phyloP scores from a whole-genome alignment of 2,329 filamentous ascomycete genomes.

The Diaporthe longicolla region DNA sequence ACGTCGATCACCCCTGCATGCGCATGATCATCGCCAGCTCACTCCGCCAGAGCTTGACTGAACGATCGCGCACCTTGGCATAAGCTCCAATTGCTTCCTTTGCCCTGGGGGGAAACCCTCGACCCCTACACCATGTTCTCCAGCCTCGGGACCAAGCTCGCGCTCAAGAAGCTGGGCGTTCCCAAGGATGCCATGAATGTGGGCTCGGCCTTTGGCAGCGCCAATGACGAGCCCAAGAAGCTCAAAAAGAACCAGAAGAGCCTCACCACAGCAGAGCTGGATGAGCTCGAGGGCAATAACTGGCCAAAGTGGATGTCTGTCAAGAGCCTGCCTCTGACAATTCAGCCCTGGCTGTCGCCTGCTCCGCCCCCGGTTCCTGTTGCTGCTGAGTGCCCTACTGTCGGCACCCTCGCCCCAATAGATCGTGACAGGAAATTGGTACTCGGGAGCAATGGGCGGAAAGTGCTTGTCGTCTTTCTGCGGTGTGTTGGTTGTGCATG shows the following conservation, averaged over 20 bases:
- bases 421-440: constrained; percentile 61
- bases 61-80: constrained; percentile 27
- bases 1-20: constrained; percentile 40
- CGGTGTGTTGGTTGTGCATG: constrained; percentile 70
- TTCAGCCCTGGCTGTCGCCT: constrained; percentile 67
- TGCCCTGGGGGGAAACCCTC: neutral
- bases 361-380: constrained; percentile 65
- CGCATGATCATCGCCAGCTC: constrained; percentile 26
- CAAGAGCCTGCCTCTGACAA: constrained; percentile 64
- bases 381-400: constrained; percentile 58
- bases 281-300: neutral
- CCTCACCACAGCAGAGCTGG: constrained; percentile 34
- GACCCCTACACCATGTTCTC: constrained; percentile 63
- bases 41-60: constrained; percentile 15
- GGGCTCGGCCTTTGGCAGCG: constrained; percentile 49
- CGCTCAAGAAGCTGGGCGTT: constrained; percentile 69
- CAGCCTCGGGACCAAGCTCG: constrained; percentile 69
- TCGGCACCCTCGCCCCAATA: constrained; percentile 63
- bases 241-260: constrained; percentile 49
- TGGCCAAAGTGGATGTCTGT: constrained; percentile 65
- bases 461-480: constrained; percentile 65
- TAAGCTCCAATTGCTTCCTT: neutral
- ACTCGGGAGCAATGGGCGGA: constrained; percentile 53
- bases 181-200: constrained; percentile 65
- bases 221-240: constrained; percentile 44